phyloP scores from a whole-genome alignment of 169 alveolate species.

The Plasmodium gonderi region DNA sequence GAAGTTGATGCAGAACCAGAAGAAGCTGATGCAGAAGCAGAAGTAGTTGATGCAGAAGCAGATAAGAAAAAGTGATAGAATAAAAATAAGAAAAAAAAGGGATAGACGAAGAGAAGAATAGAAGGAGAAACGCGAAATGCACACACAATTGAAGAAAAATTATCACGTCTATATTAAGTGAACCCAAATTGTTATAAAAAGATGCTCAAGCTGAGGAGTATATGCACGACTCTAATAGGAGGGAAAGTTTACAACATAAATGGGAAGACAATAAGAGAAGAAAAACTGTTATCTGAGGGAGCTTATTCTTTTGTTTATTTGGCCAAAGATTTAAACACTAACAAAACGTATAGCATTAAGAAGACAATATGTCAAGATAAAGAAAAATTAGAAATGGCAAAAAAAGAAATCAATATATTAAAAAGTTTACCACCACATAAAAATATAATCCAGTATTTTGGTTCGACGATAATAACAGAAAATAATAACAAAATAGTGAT shows the following conservation, averaged over 20 bases:
- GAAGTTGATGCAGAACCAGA: too few relatives aligned
- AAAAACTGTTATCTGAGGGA: conserved; percentile 80
- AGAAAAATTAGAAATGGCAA: conserved; percentile 75
- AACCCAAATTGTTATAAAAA: background rate
- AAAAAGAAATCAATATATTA: conserved; percentile 77
- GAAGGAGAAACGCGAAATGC: background rate
- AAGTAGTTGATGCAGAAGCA: background rate
- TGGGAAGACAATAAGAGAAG: conserved; percentile 68
- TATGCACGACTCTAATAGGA: conserved; percentile 60
- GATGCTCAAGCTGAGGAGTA: conserved; percentile 48
- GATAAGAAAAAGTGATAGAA: too few relatives aligned
- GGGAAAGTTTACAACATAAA: conserved; percentile 63
- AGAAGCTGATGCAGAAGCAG: too few relatives aligned
- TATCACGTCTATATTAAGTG: too few relatives aligned
- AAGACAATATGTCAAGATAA: conserved; percentile 76
- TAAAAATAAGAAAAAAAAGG: background rate
- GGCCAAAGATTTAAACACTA: conserved; percentile 81
- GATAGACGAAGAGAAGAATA: background rate
- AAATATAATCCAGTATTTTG: conserved; percentile 76
- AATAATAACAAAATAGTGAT: conserved; percentile 27
- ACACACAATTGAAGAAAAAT: background rate
- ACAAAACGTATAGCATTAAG: conserved; percentile 78
- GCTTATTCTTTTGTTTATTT: conserved; percentile 84
- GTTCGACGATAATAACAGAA: conserved; percentile 32
- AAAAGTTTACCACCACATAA: conserved; percentile 67